phyloP scores from a whole-genome alignment of 352 stramenopile species.

The Phytophthora meadii region DNA sequence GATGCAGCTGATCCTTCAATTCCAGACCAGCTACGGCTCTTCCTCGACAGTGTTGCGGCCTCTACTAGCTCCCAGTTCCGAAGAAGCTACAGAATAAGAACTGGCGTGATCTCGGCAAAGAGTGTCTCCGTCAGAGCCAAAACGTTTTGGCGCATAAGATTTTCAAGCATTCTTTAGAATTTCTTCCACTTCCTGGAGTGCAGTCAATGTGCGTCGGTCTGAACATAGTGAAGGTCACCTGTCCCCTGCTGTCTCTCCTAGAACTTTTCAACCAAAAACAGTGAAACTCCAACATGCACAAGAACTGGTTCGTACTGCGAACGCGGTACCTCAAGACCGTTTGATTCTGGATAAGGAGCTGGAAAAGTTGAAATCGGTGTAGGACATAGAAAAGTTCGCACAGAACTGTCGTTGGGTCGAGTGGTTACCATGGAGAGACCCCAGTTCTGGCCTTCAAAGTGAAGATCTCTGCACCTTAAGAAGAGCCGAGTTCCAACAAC shows the following conservation, averaged over 20 bases:
- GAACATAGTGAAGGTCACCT: not conserved
- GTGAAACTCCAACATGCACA: slow-evolving; percentile 32
- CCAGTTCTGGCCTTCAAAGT: slow-evolving; percentile 28
- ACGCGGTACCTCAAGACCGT: slow-evolving; percentile 36
- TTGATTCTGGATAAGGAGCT: slow-evolving; percentile 54
- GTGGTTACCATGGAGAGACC: slow-evolving; percentile 67
- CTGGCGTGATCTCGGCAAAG: slow-evolving; percentile 69
- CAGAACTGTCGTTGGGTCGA: slow-evolving; percentile 58
- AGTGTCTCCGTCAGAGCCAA: slow-evolving; percentile 56
- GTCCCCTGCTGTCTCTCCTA: not conserved
- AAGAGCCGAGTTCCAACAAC: slow-evolving; percentile 45
- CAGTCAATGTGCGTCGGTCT: slow-evolving; percentile 33
- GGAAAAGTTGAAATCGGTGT: slow-evolving; percentile 45
- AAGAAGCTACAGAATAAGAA: slow-evolving; percentile 21
- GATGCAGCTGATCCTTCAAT: slow-evolving; percentile 52
- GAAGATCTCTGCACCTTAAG: slow-evolving; percentile 29
- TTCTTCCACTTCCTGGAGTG: slow-evolving; percentile 67
- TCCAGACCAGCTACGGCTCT: slow-evolving; percentile 13
- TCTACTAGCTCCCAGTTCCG: slow-evolving; percentile 7
- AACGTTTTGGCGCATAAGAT: slow-evolving; percentile 57
- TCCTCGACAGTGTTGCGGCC: not conserved
- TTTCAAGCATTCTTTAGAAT: slow-evolving; percentile 63
- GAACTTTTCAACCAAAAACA: slow-evolving; percentile 12
- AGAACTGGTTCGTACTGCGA: slow-evolving; percentile 14
- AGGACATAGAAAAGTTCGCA: slow-evolving; percentile 39